A percentile compares a stretch with the other conserved stretches of the same genome.
Conservation (phyloP, 768 basidiomycete species). For the Lenzites betulinus region DNA sequence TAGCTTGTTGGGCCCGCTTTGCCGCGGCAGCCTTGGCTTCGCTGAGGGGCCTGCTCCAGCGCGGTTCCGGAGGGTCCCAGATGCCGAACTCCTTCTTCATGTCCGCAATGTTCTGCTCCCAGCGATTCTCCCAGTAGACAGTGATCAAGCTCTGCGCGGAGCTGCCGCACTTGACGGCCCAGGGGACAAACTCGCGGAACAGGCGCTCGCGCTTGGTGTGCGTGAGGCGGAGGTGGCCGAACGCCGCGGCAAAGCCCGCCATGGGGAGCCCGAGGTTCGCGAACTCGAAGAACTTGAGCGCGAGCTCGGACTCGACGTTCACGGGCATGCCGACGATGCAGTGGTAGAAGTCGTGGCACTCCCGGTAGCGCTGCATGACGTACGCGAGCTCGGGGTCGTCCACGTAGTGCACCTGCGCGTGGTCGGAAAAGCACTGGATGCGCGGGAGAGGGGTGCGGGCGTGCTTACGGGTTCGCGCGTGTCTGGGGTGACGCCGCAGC, state of each 20-base stretch:
- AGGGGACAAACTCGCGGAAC: constrained; percentile 84
- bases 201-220: constrained; percentile 43
- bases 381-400: constrained; percentile 95
- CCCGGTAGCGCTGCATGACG: constrained; percentile 96
- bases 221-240: constrained; percentile 76
- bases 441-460: no score
- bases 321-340: constrained; percentile 88
- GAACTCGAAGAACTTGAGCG: constrained; percentile 93
- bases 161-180: constrained; percentile 87
- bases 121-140: constrained; percentile 95
- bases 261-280: constrained; percentile 91
- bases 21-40: constrained; percentile 55
- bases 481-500: constrained; percentile 90
- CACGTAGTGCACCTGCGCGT: constrained; percentile 85
- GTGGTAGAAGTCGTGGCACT: constrained; percentile 98
- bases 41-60: constrained; percentile 65
- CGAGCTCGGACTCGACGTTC: constrained; percentile 87
- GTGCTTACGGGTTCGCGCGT: constrained; percentile 80
- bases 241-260: constrained; percentile 74
- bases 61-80: constrained; percentile 76
- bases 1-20: constrained; percentile 7
- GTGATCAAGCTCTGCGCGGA: constrained; percentile 76
- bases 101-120: constrained; percentile 81
- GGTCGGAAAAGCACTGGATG: not conserved
- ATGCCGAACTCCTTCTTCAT: constrained; percentile 86